Conservation (phyloP, 2,329 filamentous ascomycete species). For the Stenocarpella maydis region DNA sequence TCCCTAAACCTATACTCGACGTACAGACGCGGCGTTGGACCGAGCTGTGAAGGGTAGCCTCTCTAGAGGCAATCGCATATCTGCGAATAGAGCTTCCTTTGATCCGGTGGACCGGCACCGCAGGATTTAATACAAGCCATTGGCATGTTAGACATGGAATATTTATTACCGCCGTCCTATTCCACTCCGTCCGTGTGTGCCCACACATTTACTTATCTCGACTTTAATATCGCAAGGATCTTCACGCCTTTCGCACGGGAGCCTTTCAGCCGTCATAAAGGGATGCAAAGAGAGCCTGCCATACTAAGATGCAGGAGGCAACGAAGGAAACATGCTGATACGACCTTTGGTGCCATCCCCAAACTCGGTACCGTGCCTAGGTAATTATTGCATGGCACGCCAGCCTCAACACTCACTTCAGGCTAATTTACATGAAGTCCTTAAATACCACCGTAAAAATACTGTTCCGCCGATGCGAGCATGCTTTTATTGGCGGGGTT, state of each 20-base stretch:
- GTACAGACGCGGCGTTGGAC: background rate
- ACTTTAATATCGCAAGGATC: conserved; percentile 1
- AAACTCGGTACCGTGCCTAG: background rate
- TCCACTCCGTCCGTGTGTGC: background rate
- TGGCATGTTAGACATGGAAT: background rate
- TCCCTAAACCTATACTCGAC: no score
- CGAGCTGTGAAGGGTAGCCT: background rate
- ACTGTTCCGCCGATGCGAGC: background rate
- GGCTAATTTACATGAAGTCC: background rate
- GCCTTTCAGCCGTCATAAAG: conserved; percentile 1
- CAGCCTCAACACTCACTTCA: background rate
- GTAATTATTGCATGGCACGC: background rate
- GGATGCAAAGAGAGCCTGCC: background rate
- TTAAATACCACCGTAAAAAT: background rate
- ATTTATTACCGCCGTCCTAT: background rate
- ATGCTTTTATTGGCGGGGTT: background rate
- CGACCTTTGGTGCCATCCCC: background rate
- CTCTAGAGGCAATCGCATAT: background rate
- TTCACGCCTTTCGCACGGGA: background rate
- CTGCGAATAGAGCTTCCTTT: background rate
- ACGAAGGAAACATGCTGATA: background rate
- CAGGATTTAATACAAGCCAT: background rate
- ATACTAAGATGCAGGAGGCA: background rate
- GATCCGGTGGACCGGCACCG: background rate
- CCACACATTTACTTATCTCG: background rate